Evolutionary conservation across 2,329 filamentous ascomycete species (phyloP).

Genomic region (Teratosphaeria zuluensis): DNA sequence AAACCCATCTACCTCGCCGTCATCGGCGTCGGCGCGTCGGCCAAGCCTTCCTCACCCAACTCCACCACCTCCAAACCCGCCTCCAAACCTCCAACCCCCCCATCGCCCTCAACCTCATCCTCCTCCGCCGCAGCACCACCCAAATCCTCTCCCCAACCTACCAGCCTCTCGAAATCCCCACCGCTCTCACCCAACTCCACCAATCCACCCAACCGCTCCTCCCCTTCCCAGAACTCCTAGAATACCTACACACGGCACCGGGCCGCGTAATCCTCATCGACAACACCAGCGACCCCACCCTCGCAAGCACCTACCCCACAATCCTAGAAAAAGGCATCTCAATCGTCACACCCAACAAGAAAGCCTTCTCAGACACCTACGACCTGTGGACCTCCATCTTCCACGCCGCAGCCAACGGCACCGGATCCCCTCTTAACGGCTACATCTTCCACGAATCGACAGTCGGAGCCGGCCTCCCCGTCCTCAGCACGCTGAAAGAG

Average conservation of each 20-base stretch:
- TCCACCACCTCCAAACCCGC: constrained; percentile 56
- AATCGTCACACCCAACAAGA: constrained; percentile 96
- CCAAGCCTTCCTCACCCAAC: constrained; percentile 78
- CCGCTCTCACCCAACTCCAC: constrained; percentile 52
- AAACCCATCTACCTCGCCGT: constrained; percentile 38
- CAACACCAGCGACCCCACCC: constrained; percentile 84
- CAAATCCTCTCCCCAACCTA: constrained; percentile 68
- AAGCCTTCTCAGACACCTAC: constrained; percentile 79
- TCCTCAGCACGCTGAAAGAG: constrained; percentile 88
- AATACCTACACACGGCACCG: constrained; percentile 69
- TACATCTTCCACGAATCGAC: constrained; percentile 93
- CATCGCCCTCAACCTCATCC: constrained; percentile 59
- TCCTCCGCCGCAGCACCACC: constrained; percentile 78
- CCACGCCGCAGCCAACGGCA: constrained; percentile 55
- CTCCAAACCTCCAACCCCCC: constrained; percentile 37
- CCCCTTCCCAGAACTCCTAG: constrained; percentile 58
- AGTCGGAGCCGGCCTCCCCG: constrained; percentile 83
- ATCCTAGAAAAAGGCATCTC: constrained; percentile 76
- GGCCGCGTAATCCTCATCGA: constrained; percentile 78
- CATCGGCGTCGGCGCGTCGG: constrained; percentile 74
- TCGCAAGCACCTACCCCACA: constrained; percentile 73
- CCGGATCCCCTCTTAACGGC: constrained; percentile 42
- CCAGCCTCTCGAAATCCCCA: constrained; percentile 53
- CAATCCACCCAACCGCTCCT: constrained; percentile 56
- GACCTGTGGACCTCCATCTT: constrained; percentile 85